Evolutionary conservation across 2,329 filamentous ascomycete species (phyloP).

Genomic region (Monosporascus sp.): DNA sequence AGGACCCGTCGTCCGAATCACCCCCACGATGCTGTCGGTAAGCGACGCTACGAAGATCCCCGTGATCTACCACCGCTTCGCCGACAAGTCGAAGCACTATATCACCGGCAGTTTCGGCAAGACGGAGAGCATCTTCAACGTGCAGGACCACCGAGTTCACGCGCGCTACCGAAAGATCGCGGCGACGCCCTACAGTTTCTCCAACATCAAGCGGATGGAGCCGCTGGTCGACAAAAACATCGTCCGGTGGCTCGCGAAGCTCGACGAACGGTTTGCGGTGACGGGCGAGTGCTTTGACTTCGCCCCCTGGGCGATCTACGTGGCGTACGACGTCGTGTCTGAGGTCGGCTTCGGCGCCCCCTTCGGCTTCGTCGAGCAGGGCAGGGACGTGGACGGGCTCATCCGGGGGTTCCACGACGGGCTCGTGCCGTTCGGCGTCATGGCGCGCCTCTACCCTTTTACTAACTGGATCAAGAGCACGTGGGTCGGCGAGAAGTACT

Average conservation of each 20-base stretch:
- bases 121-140: conserved; percentile 51
- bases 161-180: conserved; percentile 47
- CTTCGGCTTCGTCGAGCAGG: conserved; percentile 50
- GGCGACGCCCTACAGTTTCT: conserved; percentile 49
- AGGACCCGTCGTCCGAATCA: conserved; percentile 49
- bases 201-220: conserved; percentile 54
- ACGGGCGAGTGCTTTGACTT: conserved; percentile 46
- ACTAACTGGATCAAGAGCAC: conserved; percentile 50
- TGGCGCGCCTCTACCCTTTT: conserved; percentile 47
- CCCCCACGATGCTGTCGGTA: conserved; percentile 47
- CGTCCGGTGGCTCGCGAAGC: conserved; percentile 41
- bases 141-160: conserved; percentile 46
- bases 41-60: conserved; percentile 49
- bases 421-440: conserved; percentile 43
- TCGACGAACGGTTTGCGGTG: conserved; percentile 40
- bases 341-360: conserved; percentile 51
- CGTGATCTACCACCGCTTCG: conserved; percentile 48
- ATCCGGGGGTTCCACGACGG: conserved; percentile 51
- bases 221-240: conserved; percentile 47
- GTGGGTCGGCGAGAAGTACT: conserved; percentile 39
- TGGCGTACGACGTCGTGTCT: conserved; percentile 54
- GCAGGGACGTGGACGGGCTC: conserved; percentile 45
- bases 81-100: conserved; percentile 53
- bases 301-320: conserved; percentile 47
- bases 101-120: conserved; percentile 53